phyloP scores from a whole-genome alignment of 208 protist genomes.

The Leishmania mexicana region DNA sequence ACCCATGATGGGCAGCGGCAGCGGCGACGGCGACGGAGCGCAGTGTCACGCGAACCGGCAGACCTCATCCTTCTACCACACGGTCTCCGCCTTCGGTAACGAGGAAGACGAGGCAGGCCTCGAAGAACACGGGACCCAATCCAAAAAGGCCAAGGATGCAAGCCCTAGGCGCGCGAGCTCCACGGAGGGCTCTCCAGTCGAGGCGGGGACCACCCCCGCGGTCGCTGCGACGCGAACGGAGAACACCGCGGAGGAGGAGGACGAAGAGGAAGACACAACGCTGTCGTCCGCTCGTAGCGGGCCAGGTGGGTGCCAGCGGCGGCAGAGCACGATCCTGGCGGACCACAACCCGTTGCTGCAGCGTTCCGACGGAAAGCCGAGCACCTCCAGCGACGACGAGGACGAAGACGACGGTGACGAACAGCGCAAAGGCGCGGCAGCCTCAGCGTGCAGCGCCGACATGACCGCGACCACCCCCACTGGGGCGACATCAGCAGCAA shows the following conservation, averaged over 20 bases:
- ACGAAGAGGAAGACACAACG: constrained; percentile 13
- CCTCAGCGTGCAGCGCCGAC: not conserved
- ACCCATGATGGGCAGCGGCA: not conserved
- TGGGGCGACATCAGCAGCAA: constrained; percentile 6
- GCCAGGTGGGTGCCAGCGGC: not conserved
- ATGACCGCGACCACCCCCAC: constrained; percentile 1
- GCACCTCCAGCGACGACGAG: constrained; percentile 9
- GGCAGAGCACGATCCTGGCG: constrained; percentile 6
- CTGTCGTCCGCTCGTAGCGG: constrained; percentile 2
- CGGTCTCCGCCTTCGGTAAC: constrained; percentile 23
- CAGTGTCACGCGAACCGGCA: constrained; percentile 12
- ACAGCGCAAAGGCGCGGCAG: not conserved
- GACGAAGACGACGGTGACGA: constrained; percentile 2
- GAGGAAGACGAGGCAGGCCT: constrained; percentile 19
- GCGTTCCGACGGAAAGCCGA: not conserved
- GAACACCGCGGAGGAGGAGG: constrained; percentile 3
- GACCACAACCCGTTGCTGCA: not conserved
- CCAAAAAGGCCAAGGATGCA: not conserved
- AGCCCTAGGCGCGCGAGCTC: not conserved
- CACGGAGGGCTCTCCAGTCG: not conserved
- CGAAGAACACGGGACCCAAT: not conserved
- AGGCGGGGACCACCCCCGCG: not conserved
- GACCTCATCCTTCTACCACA: constrained; percentile 37
- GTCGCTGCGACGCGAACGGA: not conserved
- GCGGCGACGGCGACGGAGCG: not conserved